phyloP scores from a whole-genome alignment of 176 grass and related monocot genomes.

The Oryza brachyantha region DNA sequence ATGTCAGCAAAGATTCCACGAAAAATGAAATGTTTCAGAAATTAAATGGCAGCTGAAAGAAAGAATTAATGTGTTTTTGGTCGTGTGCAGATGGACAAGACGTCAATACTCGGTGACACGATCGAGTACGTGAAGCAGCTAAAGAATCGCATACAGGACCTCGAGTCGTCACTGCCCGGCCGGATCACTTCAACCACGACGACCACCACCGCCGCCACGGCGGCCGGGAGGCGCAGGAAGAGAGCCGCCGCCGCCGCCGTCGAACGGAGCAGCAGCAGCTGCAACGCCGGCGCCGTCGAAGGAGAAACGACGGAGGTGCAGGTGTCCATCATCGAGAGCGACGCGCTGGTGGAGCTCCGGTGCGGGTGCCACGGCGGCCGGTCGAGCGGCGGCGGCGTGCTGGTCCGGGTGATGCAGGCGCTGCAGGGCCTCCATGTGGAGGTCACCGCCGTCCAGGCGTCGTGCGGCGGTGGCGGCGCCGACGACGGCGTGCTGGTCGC shows the following conservation, averaged over 20 bases:
- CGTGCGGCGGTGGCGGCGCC: constrained; percentile 33
- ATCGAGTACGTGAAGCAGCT: constrained; percentile 97
- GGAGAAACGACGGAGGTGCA: constrained; percentile 61
- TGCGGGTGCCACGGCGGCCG: constrained; percentile 56
- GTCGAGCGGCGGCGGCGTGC: constrained; percentile 54
- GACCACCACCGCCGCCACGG: neutral
- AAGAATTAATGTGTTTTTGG: neutral
- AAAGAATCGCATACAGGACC: constrained; percentile 60
- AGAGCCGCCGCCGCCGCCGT: neutral
- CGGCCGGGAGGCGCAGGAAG: constrained; percentile 24
- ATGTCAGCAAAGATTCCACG: no score
- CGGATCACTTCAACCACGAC: neutral
- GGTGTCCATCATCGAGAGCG: constrained; percentile 68
- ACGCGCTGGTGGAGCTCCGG: constrained; percentile 65
- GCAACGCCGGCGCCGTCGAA: neutral
- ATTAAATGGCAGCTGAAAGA: no score
- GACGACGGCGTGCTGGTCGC: constrained; percentile 42
- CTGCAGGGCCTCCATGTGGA: constrained; percentile 59
- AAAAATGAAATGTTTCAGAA: no score
- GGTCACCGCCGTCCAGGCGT: constrained; percentile 52
- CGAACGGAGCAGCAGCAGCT: constrained; percentile 29
- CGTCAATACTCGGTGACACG: constrained; percentile 75
- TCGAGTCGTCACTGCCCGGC: constrained; percentile 41
- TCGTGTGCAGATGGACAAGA: constrained; percentile 71
- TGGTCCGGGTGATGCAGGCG: constrained; percentile 63